Evolutionary conservation across 2,329 filamentous ascomycete species (phyloP).

Genomic region (Dendryphion nanum): DNA sequence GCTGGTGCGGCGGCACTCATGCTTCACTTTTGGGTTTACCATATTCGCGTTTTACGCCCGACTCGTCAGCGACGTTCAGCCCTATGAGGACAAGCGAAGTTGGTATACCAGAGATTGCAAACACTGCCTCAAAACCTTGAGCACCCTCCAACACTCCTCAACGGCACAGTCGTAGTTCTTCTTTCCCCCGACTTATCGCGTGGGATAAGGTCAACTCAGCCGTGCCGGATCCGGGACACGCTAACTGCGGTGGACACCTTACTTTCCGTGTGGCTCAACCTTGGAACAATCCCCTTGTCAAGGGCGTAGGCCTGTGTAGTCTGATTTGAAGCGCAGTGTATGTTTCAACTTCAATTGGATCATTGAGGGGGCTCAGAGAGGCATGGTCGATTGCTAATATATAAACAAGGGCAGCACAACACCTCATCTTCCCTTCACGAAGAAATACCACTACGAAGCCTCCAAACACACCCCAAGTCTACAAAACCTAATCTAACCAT

Average conservation of each 20-base stretch:
- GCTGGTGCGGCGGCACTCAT: no score
- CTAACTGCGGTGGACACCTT: slow-evolving; percentile 1
- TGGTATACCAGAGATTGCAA: not conserved
- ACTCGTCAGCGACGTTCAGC: not conserved
- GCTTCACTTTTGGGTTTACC: no score
- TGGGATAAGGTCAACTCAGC: not conserved
- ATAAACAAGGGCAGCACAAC: slow-evolving; percentile 6
- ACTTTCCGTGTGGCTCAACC: slow-evolving; percentile 1
- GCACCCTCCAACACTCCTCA: not conserved
- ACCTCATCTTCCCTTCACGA: not conserved
- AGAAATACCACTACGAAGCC: not conserved
- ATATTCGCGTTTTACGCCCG: not conserved
- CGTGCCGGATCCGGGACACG: not conserved
- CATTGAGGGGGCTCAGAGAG: slow-evolving; percentile 4
- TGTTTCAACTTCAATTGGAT: slow-evolving; percentile 1
- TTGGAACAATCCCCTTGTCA: not conserved
- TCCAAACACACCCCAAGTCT: not conserved
- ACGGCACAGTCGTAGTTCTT: not conserved
- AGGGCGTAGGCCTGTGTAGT: not conserved
- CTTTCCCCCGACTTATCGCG: not conserved
- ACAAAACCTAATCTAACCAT: not conserved
- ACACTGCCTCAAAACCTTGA: slow-evolving; percentile 1
- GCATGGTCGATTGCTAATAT: slow-evolving; percentile 3
- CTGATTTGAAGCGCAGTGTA: not conserved
- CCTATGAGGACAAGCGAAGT: not conserved